Conservation (phyloP, 2,329 filamentous ascomycete genomes). For the Scedosporium boydii region DNA sequence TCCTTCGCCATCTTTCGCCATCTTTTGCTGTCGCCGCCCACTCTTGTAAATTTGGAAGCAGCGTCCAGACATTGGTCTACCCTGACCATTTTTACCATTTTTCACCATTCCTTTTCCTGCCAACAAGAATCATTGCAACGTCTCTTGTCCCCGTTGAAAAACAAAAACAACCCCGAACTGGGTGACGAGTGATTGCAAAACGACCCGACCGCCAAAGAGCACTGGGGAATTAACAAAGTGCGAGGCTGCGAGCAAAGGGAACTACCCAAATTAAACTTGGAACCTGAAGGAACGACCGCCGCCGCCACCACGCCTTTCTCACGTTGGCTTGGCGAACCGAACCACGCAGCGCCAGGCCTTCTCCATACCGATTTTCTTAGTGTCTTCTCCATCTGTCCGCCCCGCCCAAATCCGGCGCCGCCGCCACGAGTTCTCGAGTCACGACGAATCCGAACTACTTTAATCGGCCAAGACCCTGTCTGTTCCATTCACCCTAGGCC, state of each 20-base stretch:
- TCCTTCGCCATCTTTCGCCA: too few species aligned
- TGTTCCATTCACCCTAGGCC: neutral
- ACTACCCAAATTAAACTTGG: too few species aligned
- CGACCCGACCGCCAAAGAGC: too few species aligned
- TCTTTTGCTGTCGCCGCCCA: neutral
- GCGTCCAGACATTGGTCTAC: too few species aligned
- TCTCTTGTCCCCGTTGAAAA: neutral
- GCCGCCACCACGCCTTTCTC: neutral
- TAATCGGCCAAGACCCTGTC: neutral
- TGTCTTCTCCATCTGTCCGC: neutral
- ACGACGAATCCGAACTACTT: neutral
- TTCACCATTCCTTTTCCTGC: too few species aligned
- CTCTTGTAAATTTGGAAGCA: too few species aligned
- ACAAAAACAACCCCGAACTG: neutral
- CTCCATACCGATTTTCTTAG: too few species aligned
- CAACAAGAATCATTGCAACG: too few species aligned
- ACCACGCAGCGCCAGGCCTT: neutral
- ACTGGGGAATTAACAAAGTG: too few species aligned
- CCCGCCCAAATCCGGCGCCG: neutral
- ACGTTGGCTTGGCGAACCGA: neutral
- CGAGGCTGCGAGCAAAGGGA: too few species aligned
- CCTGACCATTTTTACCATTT: too few species aligned
- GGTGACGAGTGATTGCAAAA: too few species aligned
- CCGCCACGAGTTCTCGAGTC: neutral
- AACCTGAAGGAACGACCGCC: neutral